These are phyloP conservation scores for Ustilago cynodontis DNA, from an alignment of 1,284 basidiomycete species.

Conservation along the genomic window DNA sequence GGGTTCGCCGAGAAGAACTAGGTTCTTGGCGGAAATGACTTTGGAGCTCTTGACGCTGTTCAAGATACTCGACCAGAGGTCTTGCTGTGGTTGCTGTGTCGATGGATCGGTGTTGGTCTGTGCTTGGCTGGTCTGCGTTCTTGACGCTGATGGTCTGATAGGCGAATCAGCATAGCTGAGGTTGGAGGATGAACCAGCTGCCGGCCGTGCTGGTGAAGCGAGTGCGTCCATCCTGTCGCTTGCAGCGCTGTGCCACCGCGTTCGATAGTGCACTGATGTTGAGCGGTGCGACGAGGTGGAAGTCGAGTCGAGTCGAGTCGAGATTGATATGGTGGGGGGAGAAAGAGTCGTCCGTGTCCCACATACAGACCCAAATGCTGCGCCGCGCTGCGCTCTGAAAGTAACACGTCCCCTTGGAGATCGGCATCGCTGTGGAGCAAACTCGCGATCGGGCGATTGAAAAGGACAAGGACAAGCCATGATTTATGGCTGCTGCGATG, in stretches of 20 bases:
- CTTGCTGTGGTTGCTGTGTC: slow-evolving; percentile 64
- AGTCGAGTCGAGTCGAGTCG: background rate
- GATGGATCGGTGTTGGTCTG: slow-evolving; percentile 4
- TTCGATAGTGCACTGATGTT: no score
- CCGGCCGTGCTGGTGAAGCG: slow-evolving; percentile 20
- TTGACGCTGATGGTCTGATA: slow-evolving; percentile 8
- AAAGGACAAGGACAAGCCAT: no score
- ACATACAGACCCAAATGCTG: background rate
- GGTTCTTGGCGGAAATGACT: slow-evolving; percentile 85
- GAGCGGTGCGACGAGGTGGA: background rate
- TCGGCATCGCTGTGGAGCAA: no score
- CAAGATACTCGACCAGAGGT: slow-evolving; percentile 90
- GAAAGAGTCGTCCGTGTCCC: background rate
- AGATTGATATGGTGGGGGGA: background rate
- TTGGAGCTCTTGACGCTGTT: slow-evolving; percentile 86
- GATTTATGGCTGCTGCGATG: no score
- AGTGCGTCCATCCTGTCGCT: slow-evolving; percentile 16
- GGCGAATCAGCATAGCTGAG: slow-evolving; percentile 21
- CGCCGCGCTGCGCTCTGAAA: background rate
- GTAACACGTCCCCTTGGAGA: background rate
- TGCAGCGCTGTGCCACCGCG: background rate
- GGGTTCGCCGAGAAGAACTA: slow-evolving; percentile 80
- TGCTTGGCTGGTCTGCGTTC: slow-evolving; percentile 3
- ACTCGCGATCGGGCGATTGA: no score
- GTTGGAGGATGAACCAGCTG: slow-evolving; percentile 6